These are phyloP conservation scores for Penicillium sp. DNA, from an alignment of 2,329 filamentous ascomycete species.

Conservation along the genomic window DNA sequence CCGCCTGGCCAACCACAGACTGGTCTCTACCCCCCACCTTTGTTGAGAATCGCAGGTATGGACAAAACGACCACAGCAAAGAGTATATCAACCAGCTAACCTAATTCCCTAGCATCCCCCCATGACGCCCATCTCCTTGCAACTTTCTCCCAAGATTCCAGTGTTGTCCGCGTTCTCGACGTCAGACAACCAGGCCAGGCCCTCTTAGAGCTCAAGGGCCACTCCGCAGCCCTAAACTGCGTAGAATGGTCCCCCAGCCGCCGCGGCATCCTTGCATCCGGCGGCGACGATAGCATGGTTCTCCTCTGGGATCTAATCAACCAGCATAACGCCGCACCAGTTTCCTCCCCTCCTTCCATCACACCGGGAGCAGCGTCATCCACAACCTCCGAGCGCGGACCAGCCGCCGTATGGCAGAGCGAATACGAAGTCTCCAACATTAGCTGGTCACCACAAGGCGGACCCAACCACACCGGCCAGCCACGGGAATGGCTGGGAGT, in stretches of 20 bases:
- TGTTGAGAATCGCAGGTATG: conserved; percentile 46
- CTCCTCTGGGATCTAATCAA: conserved; percentile 92
- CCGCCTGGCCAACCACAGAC: conserved; percentile 66
- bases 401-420: conserved; percentile 47
- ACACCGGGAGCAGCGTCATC: conserved; percentile 26
- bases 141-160: conserved; percentile 94
- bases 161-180: conserved; percentile 88
- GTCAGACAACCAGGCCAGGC: conserved; percentile 95
- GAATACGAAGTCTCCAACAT: conserved; percentile 50
- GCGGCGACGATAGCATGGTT: conserved; percentile 87
- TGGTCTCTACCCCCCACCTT: conserved; percentile 58
- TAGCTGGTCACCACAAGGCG: conserved; percentile 47
- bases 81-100: conserved; percentile 10
- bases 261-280: conserved; percentile 84
- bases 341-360: conserved; percentile 37
- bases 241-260: conserved; percentile 93
- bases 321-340: conserved; percentile 53
- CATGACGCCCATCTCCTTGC: conserved; percentile 93
- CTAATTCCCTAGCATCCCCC: conserved; percentile 65
- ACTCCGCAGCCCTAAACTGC: conserved; percentile 80
- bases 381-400: conserved; percentile 44
- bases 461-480: conserved; percentile 34
- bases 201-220: conserved; percentile 86
- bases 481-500: conserved; percentile 46
- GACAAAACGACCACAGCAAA: background rate